Conservation (phyloP, 164 flowering plant species). For the Magnolia officinalis region DNA sequence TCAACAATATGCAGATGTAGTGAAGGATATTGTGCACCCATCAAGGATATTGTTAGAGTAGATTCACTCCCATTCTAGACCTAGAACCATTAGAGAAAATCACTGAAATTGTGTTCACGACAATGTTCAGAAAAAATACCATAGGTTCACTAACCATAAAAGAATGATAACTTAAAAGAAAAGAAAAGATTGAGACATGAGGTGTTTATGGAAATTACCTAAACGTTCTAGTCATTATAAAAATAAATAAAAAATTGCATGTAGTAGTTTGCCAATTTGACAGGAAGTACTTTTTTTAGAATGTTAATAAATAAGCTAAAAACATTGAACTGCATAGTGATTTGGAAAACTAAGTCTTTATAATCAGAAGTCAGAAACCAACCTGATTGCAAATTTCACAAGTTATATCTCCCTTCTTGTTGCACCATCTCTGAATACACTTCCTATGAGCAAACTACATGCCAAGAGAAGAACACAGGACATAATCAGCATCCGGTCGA, state of each 20-base stretch:
- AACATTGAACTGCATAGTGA: background rate
- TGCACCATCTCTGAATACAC: slow-evolving; percentile 79
- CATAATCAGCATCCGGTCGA: no score
- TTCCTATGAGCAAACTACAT: slow-evolving; percentile 73
- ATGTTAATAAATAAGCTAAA: background rate
- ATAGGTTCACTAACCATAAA: no score
- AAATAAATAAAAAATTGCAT: background rate
- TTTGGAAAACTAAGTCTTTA: background rate
- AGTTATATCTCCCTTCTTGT: slow-evolving; percentile 60
- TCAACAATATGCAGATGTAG: background rate
- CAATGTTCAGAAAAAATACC: no score
- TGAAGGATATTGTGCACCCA: background rate
- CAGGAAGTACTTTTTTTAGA: background rate
- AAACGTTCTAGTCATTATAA: background rate
- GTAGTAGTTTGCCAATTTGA: background rate
- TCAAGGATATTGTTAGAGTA: background rate
- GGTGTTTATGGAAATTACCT: background rate
- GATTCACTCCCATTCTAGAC: background rate
- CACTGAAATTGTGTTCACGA: no score
- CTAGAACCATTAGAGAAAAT: no score
- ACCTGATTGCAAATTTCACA: slow-evolving; percentile 80
- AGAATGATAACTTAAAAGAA: background rate
- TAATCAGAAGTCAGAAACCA: slow-evolving; percentile 7
- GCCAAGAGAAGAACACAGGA: background rate
- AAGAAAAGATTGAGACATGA: background rate